Base-by-base conservation (phyloP, 176 grass and related monocot genomes). In the Phoenix roebelenii region DNA sequence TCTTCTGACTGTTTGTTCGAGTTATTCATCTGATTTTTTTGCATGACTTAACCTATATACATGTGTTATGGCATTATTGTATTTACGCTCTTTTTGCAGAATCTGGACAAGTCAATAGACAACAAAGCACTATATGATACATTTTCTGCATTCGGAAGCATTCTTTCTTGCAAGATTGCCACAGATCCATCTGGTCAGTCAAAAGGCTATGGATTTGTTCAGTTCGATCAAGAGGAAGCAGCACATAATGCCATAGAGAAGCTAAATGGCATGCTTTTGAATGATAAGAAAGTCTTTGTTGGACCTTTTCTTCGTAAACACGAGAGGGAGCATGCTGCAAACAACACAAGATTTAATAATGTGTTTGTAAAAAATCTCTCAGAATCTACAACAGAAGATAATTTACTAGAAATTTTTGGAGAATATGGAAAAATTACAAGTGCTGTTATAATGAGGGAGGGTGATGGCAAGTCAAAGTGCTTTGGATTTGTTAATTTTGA, bases 151-250 rank as follows among this genome's bases (percentile, higher is more conserved):
- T 91, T 91, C 62, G 87, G 87, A 24, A 51, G 60, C 51, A 83
- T 91, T 73, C 82, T 91, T 52, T 86, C 87, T 23, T 86, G 83
- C 68, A 91, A 91, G 77, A 59, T 91, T 50, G 82, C 79, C 49
- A 83, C 59, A 56, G 83, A 91, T 86, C 72, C 68, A 77, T 60
- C 49, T 2, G 83, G 83, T 44, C 87, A 91, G 61, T 91, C 87
- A 29, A 91, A 91, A 80, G 87, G 87, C 72, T 91, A 86, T 60
- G 87, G 87, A 73, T 91, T 91, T 77, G 87, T 91, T 71, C 87
- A 91, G 70, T 91, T 86, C 74, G 87, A 91, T 50, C 85, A 81
- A 53, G 83, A 83, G 60, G 83, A 91, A 55, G 64, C 44, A 59
- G 87, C 87, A 2, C 79, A 86, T 23, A 71, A 67, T 73, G 87